phyloP scores from a whole-genome alignment of 148 eudicot species.

The Silene uniflora region DNA sequence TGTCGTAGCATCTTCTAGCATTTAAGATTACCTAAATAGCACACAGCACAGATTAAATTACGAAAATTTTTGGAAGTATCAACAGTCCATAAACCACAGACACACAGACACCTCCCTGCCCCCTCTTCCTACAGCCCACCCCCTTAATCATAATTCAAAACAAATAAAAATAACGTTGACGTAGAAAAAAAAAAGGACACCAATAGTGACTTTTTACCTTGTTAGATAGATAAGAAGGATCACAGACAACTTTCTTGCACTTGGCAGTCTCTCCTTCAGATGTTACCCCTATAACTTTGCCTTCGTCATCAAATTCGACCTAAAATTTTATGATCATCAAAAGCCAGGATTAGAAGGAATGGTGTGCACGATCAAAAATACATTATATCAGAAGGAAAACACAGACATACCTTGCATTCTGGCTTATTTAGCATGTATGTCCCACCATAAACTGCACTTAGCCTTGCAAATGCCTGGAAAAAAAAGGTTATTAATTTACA shows the following conservation, averaged over 20 bases:
- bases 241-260: conserved; percentile 99
- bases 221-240: conserved; percentile 85
- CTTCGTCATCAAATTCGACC: conserved; percentile 89
- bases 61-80: background rate
- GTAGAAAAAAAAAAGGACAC: background rate
- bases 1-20: background rate
- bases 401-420: conserved; percentile 66
- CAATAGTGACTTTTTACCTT: conserved; percentile 44
- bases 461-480: conserved; percentile 84
- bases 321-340: conserved; percentile 27
- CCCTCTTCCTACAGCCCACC: background rate
- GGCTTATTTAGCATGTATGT: conserved; percentile 96
- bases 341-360: background rate
- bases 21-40: background rate
- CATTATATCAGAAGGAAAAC: background rate
- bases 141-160: background rate
- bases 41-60: conserved; percentile 2
- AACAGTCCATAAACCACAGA: background rate
- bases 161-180: background rate
- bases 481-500: background rate
- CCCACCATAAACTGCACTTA: conserved; percentile 99
- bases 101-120: background rate
- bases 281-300: conserved; percentile 85
- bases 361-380: conserved; percentile 6
- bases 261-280: conserved; percentile 97